A percentile compares a stretch with the other conserved stretches of the same genome.
phyloP scores from a whole-genome alignment of 2,329 filamentous ascomycete species.

The Aureobasidium namibiae region DNA sequence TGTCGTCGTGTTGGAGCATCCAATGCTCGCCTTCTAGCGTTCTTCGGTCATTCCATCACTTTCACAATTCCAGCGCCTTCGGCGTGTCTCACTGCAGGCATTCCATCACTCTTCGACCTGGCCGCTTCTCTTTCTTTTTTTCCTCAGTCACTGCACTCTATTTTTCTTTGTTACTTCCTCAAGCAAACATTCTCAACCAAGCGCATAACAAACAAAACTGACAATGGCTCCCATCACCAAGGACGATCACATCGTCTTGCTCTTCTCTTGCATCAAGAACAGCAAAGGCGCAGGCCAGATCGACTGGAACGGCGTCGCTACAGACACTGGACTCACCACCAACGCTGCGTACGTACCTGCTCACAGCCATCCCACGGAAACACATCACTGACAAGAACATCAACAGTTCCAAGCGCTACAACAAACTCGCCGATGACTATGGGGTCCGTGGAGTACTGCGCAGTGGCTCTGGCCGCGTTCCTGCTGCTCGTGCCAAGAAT shows the following conservation, averaged over 20 bases:
- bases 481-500: constrained; percentile 11
- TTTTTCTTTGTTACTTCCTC: background rate
- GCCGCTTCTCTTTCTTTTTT: background rate
- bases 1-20: background rate
- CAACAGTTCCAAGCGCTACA: constrained; percentile 58
- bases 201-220: background rate
- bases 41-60: background rate
- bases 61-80: background rate
- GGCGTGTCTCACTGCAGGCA: background rate
- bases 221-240: background rate
- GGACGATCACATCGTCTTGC: constrained; percentile 55
- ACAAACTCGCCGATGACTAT: constrained; percentile 55
- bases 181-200: background rate
- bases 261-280: constrained; percentile 57
- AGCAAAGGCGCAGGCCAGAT: constrained; percentile 52
- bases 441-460: constrained; percentile 32
- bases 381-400: constrained; percentile 6
- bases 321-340: constrained; percentile 54
- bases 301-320: constrained; percentile 57
- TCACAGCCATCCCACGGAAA: background rate
- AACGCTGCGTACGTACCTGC: constrained; percentile 56
- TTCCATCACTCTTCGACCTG: background rate
- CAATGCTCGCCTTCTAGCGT: background rate
- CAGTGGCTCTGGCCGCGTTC: constrained; percentile 10
- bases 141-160: background rate